Evolutionary conservation across 257 asterid species (phyloP).

Genomic region (Petrea volubilis): DNA sequence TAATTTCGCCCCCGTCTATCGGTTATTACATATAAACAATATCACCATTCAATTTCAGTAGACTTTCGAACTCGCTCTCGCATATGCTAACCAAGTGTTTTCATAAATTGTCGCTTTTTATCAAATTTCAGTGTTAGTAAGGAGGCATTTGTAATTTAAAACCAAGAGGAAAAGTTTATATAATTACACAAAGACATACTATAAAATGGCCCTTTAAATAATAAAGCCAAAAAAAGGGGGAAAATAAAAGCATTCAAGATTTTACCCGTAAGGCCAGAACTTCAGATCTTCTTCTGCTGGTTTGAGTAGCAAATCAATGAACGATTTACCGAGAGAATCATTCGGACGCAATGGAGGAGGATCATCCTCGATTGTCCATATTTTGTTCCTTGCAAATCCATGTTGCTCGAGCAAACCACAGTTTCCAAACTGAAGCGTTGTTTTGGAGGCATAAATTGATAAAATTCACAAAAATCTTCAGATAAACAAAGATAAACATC

Average conservation of each 20-base stretch:
- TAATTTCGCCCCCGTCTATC: too few species aligned
- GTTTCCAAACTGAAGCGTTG: conserved; percentile 60
- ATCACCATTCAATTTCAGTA: too few species aligned
- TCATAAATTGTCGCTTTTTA: too few species aligned
- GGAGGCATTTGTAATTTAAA: too few species aligned
- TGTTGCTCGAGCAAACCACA: conserved; percentile 73
- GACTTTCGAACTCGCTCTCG: too few species aligned
- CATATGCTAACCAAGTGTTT: too few species aligned
- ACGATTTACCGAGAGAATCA: conserved; percentile 68
- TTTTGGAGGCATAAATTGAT: conserved; percentile 18
- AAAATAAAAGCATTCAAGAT: neutral
- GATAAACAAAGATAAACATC: neutral
- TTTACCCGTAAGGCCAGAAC: conserved; percentile 88
- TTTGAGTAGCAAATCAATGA: conserved; percentile 78
- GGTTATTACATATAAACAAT: too few species aligned
- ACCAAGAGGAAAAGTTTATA: too few species aligned
- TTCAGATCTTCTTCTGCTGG: conserved; percentile 84
- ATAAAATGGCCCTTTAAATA: too few species aligned
- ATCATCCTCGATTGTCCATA: conserved; percentile 77
- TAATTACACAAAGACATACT: too few species aligned
- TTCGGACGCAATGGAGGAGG: conserved; percentile 72
- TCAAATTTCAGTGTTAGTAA: too few species aligned
- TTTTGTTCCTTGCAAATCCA: conserved; percentile 79
- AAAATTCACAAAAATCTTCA: neutral
- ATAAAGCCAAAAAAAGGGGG: too few species aligned